Evolutionary conservation across 331 rosid species (phyloP), one percentile per base, ranked within the genome.

Genomic region (Telfairia occidentalis): DNA sequence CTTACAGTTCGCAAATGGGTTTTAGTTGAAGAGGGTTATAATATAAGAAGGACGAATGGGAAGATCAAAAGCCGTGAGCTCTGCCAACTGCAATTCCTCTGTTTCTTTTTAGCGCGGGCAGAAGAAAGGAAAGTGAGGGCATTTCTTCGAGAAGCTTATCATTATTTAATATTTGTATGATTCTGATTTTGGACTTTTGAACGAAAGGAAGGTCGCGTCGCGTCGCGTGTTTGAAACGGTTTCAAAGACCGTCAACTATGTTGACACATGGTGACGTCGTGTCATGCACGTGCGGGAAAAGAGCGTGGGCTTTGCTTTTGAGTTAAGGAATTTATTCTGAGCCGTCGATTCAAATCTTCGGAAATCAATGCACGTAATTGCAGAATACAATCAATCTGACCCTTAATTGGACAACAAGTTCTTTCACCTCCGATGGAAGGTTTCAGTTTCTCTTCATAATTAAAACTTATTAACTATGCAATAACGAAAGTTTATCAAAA

Each of bases 101-200:
- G 7, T 1, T 28, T 37, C 3, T 12, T 69, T 38, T 24, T 5
- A 43, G 55, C 54, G 37, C 74, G 48, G 53, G 54, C 1, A 69
- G 53, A 42, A 69, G 54, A 69, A 69, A 24, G 55, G 54, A 69
- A 69, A 69, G 74, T 69, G 73, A 24, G 2, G 21, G 3, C 53
- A 40, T 66, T 63, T 18, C 18, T 63, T 35, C 42, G 7, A 63
- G 46, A 16, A 11, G 9, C 2, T 12, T 28, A 29, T 59, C 11
- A 29, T 59, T 28, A 1, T 19, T 19, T 43, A 43, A 10, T 12
- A 43, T 50, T 50, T 42, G 5, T 34, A 18, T 18, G 5, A 1
- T 66, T 42, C 46, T 66, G 10, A 24, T 65, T 65, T 38, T 15
- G 16, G 58, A 1, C 58, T 60, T 32, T 16, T 16, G 11, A 32